Evolutionary conservation across 345 rosid genomes (phyloP), one percentile per base, ranked within the genome.

Genomic region (Acer yangbiense): DNA sequence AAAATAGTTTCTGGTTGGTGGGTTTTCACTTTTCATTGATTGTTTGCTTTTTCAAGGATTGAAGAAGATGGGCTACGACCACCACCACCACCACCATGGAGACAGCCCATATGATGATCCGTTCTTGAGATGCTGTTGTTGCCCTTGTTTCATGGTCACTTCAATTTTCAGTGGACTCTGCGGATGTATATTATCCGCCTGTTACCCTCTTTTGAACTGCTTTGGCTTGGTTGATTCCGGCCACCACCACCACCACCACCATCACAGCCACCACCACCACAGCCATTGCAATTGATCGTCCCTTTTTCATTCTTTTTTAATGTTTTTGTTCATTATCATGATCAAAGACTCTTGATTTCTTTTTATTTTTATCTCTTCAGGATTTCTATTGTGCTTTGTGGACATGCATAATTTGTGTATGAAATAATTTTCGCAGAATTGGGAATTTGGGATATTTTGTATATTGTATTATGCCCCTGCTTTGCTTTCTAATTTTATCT

Each of bases 161-260:
- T 79, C 85, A 16, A 41, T 79, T 41, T 73, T 83, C 43, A 72
- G 54, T 55, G 88, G 86, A 9, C 8, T 83, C 13, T 69, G 81
- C 3, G 76, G 85, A 7, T 87, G 88, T 60, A 1, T 83, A 3
- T 83, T 27, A 5, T 71, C 65, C 0, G 73, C 78, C 57, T 81
- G 81, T 71, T 83, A 77, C 72, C 90, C 88, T 63, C 23, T 85
- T 58, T 39, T 81, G 64, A 83, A 44, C 13, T 87, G 90, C 72
- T 77, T 87, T 64, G 90, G 85, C 14, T 70, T 62, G 25, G 82
- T 74, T n/a, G 75, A 81, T 9, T 20, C 27, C 21, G 41, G 25
- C 0, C 77, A 68, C 73, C 81, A 64, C n/a, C 83, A 72, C n/a
- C 76, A 67, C n/a, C n/a, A n/a, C n/a, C n/a, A n/a, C 65, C 77